Conservation (phyloP, 768 basidiomycete genomes). For the Punctularia strigosozonata region DNA sequence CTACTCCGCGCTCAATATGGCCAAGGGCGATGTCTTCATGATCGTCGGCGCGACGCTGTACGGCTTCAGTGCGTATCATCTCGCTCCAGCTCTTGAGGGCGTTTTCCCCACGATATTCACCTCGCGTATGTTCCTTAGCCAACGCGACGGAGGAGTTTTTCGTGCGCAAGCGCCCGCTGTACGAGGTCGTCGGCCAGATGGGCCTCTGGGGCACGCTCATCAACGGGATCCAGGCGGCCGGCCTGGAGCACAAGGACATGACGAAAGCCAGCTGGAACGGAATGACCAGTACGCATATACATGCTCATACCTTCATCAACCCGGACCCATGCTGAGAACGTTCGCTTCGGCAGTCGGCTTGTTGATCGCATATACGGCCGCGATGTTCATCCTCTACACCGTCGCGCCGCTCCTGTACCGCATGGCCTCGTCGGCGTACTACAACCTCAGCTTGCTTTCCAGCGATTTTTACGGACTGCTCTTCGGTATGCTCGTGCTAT, state of each 20-base stretch:
- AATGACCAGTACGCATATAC: conserved; percentile 41
- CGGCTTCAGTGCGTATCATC: conserved; percentile 56
- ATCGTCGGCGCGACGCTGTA: conserved; percentile 77
- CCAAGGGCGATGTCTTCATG: conserved; percentile 82
- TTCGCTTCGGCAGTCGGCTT: conserved; percentile 30
- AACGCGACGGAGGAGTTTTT: conserved; percentile 87
- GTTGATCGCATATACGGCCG: conserved; percentile 42
- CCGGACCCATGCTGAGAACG: conserved; percentile 1
- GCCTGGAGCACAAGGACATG: conserved; percentile 61
- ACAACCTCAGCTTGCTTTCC: conserved; percentile 76
- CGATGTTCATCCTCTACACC: conserved; percentile 80
- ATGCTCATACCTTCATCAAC: background rate
- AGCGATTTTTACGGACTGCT: conserved; percentile 83
- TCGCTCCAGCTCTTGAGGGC: background rate
- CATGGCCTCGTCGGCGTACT: conserved; percentile 76
- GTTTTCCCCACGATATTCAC: background rate
- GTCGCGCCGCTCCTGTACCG: conserved; percentile 80
- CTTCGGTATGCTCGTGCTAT: conserved; percentile 33
- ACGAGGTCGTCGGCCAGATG: conserved; percentile 80
- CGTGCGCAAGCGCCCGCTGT: conserved; percentile 67
- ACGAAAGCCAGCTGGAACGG: conserved; percentile 61
- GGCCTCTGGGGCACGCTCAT: conserved; percentile 80
- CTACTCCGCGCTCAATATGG: conserved; percentile 50
- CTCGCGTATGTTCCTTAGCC: conserved; percentile 27
- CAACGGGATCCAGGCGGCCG: conserved; percentile 67